A percentile compares a stretch with the other conserved stretches of the same genome.
Conservation (phyloP, 495 filamentous ascomycete species). For the Durotheca rogersii region DNA sequence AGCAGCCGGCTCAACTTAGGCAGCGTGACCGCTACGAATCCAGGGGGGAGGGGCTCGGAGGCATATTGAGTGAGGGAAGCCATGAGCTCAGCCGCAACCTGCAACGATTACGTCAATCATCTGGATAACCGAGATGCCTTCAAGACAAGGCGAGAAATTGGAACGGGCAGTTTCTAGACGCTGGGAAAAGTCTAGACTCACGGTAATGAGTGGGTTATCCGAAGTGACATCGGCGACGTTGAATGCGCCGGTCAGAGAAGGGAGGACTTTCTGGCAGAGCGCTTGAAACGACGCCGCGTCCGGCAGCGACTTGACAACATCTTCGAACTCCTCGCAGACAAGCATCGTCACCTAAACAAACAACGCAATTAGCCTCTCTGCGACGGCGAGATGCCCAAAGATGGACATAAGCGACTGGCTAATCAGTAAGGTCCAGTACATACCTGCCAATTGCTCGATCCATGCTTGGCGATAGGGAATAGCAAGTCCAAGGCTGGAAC, state of each 20-base stretch:
- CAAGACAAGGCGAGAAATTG: not conserved
- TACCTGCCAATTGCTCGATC: conserved; percentile 83
- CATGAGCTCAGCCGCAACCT: conserved; percentile 83
- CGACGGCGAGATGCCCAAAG: not conserved
- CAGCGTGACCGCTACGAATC: conserved; percentile 80
- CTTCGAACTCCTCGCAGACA: conserved; percentile 87
- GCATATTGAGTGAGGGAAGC: conserved; percentile 78
- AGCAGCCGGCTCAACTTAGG: conserved; percentile 84
- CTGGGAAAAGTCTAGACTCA: conserved; percentile 35
- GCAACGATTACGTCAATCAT: conserved; percentile 15
- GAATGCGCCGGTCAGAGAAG: conserved; percentile 82
- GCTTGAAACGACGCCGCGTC: conserved; percentile 67
- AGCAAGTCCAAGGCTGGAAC: conserved; percentile 77
- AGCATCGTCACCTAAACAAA: conserved; percentile 45
- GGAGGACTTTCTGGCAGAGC: conserved; percentile 85
- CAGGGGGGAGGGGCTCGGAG: conserved; percentile 76
- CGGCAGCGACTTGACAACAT: conserved; percentile 68
- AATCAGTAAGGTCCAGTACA: conserved; percentile 41
- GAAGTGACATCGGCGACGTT: conserved; percentile 82
- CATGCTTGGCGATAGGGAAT: conserved; percentile 84
- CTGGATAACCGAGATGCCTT: not conserved
- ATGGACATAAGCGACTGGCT: not conserved
- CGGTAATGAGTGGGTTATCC: conserved; percentile 75
- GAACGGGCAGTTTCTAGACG: no score
- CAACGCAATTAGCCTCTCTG: conserved; percentile 8